These are phyloP conservation scores for Pythium scleroteichum DNA, from an alignment of 352 stramenopile species.

Conservation along the genomic window DNA sequence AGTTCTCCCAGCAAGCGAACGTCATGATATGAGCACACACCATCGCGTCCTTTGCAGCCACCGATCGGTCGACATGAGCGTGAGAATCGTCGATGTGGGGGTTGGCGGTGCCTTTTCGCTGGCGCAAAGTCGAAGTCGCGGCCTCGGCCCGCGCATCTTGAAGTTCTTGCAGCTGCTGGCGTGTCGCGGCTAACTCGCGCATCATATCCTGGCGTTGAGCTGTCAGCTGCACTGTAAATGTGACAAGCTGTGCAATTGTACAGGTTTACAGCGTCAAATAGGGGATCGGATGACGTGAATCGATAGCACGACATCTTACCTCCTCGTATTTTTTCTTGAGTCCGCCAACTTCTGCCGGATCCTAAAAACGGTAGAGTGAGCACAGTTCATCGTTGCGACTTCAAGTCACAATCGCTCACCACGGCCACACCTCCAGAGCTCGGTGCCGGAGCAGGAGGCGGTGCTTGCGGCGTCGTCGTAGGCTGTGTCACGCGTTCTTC, in stretches of 20 bases:
- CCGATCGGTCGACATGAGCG: constrained; percentile 24
- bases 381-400: not conserved
- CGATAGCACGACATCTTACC: constrained; percentile 33
- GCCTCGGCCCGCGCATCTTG: constrained; percentile 57
- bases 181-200: constrained; percentile 69
- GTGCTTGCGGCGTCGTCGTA: no score
- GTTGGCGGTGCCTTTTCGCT: constrained; percentile 58
- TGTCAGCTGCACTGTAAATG: constrained; percentile 87
- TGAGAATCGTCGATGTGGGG: constrained; percentile 34
- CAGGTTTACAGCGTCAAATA: not conserved
- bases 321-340: constrained; percentile 91
- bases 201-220: constrained; percentile 85
- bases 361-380: constrained; percentile 24
- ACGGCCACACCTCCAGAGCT: constrained; percentile 2
- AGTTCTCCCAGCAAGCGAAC: not conserved
- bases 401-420: constrained; percentile 13
- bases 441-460: not conserved
- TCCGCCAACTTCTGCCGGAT: constrained; percentile 58
- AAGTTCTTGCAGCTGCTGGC: constrained; percentile 72
- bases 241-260: constrained; percentile 56
- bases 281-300: no score
- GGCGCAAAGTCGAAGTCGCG: constrained; percentile 50
- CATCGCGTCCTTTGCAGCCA: constrained; percentile 54
- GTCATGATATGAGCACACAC: constrained; percentile 35
- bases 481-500: not conserved